Evolutionary conservation across 495 filamentous ascomycete genomes (phyloP), one percentile per base, ranked within the genome.

Genomic region (Penicillium fimorum): DNA sequence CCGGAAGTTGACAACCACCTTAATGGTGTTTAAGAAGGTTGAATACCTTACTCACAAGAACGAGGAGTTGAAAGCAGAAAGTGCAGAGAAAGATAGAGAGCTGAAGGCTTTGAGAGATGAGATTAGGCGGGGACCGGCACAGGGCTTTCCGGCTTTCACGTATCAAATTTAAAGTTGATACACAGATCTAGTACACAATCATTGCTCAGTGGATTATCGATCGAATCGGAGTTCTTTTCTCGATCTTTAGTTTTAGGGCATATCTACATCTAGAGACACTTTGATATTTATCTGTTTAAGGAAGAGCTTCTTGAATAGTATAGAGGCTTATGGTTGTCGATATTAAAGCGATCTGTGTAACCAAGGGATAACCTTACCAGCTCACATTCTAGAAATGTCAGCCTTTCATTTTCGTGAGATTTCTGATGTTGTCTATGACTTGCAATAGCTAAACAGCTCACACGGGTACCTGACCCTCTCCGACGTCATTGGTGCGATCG

Each of bases 51-150:
- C 8, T 1, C 8, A 18, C 3, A 44, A 7, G 6, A 53, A 45
- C 32, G 12, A 33, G 13, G 29, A 53, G 27, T 30, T 53, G 38
- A 27, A 53, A 25, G 9, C 6, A 4, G 50, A 33, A 15, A 32
- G 15, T 53, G 25, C 37, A 15, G 38, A 27, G 12, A 20, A 44
- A 20, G 25, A 22, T 2, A 33, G 44, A 22, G 37, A 30, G 25
- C 29, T 53, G 50, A 42, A 44, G 38, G 18, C 38, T 32, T 13
- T 53, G 25, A 53, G 17, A 24, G 50, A 53, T 27, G 38, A 41
- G 17, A 13, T 33, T 13, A 35, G 8, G 15, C 33, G 12, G 2
- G 35, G 22, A 48, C 27, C 45, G 2, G 3, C 22, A 15, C 18
- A 41, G 35, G 38, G 25, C 10, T 50, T 40, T 18, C 48, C 20